Percentiles rank a stretch among this genome's conserved stretches.
These are phyloP conservation scores for Yamadazyma akitaensis DNA, from an alignment of 805 yeast genomes.

Conservation along the genomic window DNA sequence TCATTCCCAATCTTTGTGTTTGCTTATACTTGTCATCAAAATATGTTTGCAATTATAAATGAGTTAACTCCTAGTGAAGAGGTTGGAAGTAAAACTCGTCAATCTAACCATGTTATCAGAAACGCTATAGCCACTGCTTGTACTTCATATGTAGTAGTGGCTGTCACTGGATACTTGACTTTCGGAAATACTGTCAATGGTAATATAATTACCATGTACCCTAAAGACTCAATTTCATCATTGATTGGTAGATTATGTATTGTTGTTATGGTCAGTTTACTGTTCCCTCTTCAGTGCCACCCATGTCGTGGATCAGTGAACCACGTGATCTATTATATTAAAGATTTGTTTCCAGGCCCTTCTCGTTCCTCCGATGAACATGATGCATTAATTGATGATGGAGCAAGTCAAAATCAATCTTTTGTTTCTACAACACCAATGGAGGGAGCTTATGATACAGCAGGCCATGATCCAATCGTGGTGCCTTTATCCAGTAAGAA, in stretches of 20 bases:
- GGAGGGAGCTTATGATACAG: constrained; percentile 46
- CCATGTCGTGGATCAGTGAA: constrained; percentile 75
- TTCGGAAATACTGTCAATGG: constrained; percentile 67
- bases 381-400: constrained; percentile 13
- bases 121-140: constrained; percentile 58
- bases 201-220: constrained; percentile 67
- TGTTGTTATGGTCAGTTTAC: constrained; percentile 69
- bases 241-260: constrained; percentile 57
- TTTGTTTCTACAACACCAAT: constrained; percentile 43
- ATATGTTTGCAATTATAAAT: constrained; percentile 71
- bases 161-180: constrained; percentile 66
- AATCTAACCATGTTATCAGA: constrained; percentile 47
- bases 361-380: constrained; percentile 10
- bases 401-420: constrained; percentile 25
- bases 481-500: constrained; percentile 47
- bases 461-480: constrained; percentile 44
- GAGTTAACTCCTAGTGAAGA: constrained; percentile 48
- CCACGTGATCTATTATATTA: constrained; percentile 41
- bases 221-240: constrained; percentile 47
- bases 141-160: constrained; percentile 57
- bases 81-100: constrained; percentile 40
- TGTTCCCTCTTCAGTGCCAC: constrained; percentile 77
- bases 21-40: constrained; percentile 82
- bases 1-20: constrained; percentile 74
- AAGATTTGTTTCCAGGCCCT: constrained; percentile 1